Percentiles rank a stretch among this genome's conserved stretches.
Evolutionary conservation across 441 rosid species (phyloP).

Genomic region (Adansonia grandidieri): DNA sequence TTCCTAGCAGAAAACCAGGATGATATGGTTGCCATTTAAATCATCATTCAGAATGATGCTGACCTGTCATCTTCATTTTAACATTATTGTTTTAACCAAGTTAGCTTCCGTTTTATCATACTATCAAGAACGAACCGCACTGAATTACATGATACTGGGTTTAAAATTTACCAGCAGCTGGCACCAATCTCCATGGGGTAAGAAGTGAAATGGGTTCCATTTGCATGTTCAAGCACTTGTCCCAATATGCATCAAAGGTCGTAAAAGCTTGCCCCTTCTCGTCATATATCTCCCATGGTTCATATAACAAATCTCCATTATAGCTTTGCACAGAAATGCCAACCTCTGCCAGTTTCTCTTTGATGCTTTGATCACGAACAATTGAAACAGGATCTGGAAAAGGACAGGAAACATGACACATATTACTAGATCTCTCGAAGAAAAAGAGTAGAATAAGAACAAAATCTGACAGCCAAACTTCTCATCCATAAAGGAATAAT

Average conservation of each 20-base stretch:
- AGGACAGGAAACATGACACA: background rate
- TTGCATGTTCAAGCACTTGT: constrained; percentile 65
- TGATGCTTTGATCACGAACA: constrained; percentile 75
- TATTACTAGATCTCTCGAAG: constrained; percentile 2
- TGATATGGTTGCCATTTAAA: background rate
- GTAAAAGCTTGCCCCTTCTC: constrained; percentile 71
- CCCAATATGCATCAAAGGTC: constrained; percentile 69
- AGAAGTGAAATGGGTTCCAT: constrained; percentile 64
- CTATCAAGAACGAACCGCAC: background rate
- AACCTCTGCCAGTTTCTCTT: constrained; percentile 65
- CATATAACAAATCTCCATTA: constrained; percentile 80
- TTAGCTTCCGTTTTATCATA: background rate
- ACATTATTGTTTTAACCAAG: background rate
- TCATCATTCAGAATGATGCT: background rate
- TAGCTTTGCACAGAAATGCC: constrained; percentile 85
- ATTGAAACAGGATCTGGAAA: constrained; percentile 81
- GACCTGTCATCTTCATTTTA: background rate
- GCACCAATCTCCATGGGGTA: constrained; percentile 70
- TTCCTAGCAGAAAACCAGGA: background rate
- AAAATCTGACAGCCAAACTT: background rate
- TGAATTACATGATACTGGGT: background rate
- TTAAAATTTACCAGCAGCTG: constrained; percentile 53
- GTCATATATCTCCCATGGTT: constrained; percentile 87
- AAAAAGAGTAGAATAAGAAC: background rate
- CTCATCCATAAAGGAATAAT: background rate